Percentiles rank a stretch among this genome's conserved stretches.
Evolutionary conservation across 2,329 filamentous ascomycete genomes (phyloP).

Genomic region (Clonostachys chloroleuca): DNA sequence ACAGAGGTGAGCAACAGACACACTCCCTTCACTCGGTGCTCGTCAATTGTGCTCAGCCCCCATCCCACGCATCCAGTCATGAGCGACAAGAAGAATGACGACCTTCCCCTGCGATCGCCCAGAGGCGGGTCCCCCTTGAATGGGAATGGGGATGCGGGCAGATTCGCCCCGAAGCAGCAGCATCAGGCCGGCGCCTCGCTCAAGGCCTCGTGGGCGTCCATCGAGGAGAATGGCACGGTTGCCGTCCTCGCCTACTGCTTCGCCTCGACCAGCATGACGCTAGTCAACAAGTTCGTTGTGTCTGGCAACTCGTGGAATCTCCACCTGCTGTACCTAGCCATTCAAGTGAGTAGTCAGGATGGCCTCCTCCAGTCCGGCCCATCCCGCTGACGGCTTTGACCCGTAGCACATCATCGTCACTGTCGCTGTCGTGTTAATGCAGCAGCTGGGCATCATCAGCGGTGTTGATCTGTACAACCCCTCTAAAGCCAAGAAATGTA

Average conservation of each 20-base stretch:
- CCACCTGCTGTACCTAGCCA: constrained; percentile 88
- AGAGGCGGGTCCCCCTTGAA: constrained; percentile 19
- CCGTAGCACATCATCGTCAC: no score
- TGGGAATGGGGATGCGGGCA: constrained; percentile 34
- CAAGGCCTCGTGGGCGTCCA: background rate
- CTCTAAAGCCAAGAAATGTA: constrained; percentile 91
- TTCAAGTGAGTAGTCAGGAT: constrained; percentile 65
- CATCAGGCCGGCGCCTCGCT: constrained; percentile 40
- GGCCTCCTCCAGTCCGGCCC: no score
- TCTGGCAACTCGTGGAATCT: constrained; percentile 90
- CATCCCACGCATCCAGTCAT: constrained; percentile 35
- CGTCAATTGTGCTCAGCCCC: no score
- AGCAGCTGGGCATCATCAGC: constrained; percentile 75
- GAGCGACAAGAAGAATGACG: constrained; percentile 87
- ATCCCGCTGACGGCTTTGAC: no score
- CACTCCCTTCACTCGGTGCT: no score
- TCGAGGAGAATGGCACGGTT: constrained; percentile 62
- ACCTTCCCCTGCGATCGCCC: constrained; percentile 61
- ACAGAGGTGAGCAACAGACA: no score
- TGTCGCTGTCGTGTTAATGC: background rate
- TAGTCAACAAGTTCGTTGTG: constrained; percentile 99
- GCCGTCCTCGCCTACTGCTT: constrained; percentile 89
- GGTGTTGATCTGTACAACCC: constrained; percentile 78
- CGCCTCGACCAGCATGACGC: constrained; percentile 98
- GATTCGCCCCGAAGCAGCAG: constrained; percentile 26